Base-by-base conservation (phyloP, 2,329 filamentous ascomycete species). In the Paraphaeosphaeria sporulosa region DNA sequence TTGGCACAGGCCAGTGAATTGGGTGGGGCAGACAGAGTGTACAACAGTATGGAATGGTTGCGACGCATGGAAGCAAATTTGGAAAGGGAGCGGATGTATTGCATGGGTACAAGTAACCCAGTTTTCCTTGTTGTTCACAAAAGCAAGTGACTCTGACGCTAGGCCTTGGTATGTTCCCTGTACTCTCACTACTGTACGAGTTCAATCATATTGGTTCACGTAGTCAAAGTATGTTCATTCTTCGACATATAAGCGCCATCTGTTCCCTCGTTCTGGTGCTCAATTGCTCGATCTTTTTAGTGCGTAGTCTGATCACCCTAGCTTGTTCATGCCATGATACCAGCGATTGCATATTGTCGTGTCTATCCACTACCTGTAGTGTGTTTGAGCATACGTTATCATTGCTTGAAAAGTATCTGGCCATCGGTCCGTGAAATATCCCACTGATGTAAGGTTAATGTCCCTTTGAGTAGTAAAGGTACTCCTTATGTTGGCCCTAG, bases 101-200 rank as follows among this genome's bases (percentile, higher is more conserved):
- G 64, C 59, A 66, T 64, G 27, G 19, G 60, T 52, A 56, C 27
- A 42, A 27, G 56, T 30, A 60, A 58, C 59, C 62, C 44, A 36
- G 38, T 42, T 60, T 56, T 55, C 30, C 38, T 40, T 42, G 53
- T 40, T 17, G 8, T 38, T 51, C 32, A 55, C 36, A 58, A 61
- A 61, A 61, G 59, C 63, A 61, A 56, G 59, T 61, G 43, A 36
- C 32, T 36, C n/a, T 47, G 44, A 43, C 55, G 42, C 47, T 40
- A 23, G 48, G 34, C 21, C 27, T 49, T 42, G 32, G 48, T 19
- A 46, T 36, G 27, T 30, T n/a, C 49, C 34, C 32, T 54, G 51
- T 54, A 54, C 34, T 44, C 50, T 46, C 38, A 56, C 25, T 34
- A 47, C 38, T 53, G 38, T 38, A 55, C 30, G 40, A 57, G 48